Base-by-base conservation (phyloP, 192 early-diverging fungal species). In the Phlyctochytrium bullatum region DNA sequence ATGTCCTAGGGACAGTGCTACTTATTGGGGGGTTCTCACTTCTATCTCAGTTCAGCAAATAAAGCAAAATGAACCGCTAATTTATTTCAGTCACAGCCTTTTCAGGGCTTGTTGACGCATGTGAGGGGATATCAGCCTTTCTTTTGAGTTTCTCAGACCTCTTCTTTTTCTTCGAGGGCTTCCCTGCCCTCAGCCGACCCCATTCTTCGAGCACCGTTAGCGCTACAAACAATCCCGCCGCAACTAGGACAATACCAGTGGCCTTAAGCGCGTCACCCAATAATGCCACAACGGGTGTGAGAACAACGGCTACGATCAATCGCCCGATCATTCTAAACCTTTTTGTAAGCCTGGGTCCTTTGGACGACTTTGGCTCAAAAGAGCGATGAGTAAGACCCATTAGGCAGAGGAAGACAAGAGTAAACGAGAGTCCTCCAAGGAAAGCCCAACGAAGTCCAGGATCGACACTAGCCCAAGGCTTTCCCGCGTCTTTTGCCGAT, bases 1-100 rank as follows among this genome's bases (percentile, higher is more conserved):
- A 76, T 64, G 73, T 76, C 1, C 29, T 64, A 23, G 75, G 75
- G 24, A 76, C 75, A 2, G 31, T 74, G 10, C 50, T 76, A 14
- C 64, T 74, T 58, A 60, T 73, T 12, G 27, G 50, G 28, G 64
- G 32, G 12, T 73, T 73, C 50, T 50, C 30, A 17, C 6, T 71
- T n/a, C n/a, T n/a, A n/a, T n/a, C n/a, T n/a, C n/a, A n/a, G n/a
- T n/a, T n/a, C n/a, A n/a, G n/a, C n/a, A n/a, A n/a, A n/a, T n/a
- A n/a, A n/a, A n/a, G n/a, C n/a, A n/a, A n/a, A n/a, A n/a, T n/a
- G n/a, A n/a, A n/a, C n/a, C n/a, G n/a, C n/a, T n/a, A n/a, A n/a
- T n/a, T n/a, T n/a, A n/a, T n/a, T n/a, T n/a, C n/a, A n/a, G n/a
- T n/a, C n/a, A n/a, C n/a, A n/a, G n/a, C n/a, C n/a, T n/a, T n/a